phyloP scores from a whole-genome alignment of 2,329 filamentous ascomycete genomes.

The Scedosporium aurantiacum region DNA sequence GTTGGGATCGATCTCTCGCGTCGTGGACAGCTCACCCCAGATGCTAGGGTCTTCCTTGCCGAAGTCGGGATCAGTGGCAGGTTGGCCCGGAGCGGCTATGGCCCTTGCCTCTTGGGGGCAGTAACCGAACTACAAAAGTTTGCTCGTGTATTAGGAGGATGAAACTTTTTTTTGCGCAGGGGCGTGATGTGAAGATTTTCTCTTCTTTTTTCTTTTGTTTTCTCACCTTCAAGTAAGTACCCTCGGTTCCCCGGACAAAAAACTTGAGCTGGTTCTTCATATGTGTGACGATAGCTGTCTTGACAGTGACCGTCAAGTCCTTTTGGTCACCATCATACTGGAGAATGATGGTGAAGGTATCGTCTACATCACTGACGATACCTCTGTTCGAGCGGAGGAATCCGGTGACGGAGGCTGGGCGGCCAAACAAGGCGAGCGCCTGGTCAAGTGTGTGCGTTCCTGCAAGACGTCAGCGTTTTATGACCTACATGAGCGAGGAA shows the following conservation, averaged over 20 bases:
- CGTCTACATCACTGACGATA: slow-evolving; percentile 28
- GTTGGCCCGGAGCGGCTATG: slow-evolving; percentile 10
- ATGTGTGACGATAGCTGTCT: slow-evolving; percentile 46
- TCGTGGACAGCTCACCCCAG: slow-evolving; percentile 23
- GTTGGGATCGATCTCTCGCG: slow-evolving; percentile 20
- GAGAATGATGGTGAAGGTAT: slow-evolving; percentile 45
- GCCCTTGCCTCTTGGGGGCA: slow-evolving; percentile 22
- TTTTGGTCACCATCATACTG: slow-evolving; percentile 37
- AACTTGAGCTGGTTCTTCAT: slow-evolving; percentile 50
- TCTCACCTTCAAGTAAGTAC: slow-evolving; percentile 32
- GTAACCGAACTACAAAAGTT: slow-evolving; percentile 11
- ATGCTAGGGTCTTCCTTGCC: slow-evolving; percentile 24
- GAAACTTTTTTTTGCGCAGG: background rate
- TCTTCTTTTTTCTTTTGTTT: too few species aligned
- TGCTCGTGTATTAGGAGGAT: background rate
- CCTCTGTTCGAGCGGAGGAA: slow-evolving; percentile 43
- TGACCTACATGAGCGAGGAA: slow-evolving; percentile 8
- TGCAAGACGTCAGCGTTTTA: background rate
- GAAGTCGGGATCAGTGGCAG: slow-evolving; percentile 15
- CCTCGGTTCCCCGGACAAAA: slow-evolving; percentile 52
- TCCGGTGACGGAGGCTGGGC: slow-evolving; percentile 44
- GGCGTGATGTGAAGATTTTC: background rate
- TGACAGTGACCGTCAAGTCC: slow-evolving; percentile 44
- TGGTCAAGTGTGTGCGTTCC: slow-evolving; percentile 55
- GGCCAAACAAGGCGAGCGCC: slow-evolving; percentile 43